Evolutionary conservation across 176 grass and related monocot genomes (phyloP).

Genomic region (Tillandsia leiboldiana): DNA sequence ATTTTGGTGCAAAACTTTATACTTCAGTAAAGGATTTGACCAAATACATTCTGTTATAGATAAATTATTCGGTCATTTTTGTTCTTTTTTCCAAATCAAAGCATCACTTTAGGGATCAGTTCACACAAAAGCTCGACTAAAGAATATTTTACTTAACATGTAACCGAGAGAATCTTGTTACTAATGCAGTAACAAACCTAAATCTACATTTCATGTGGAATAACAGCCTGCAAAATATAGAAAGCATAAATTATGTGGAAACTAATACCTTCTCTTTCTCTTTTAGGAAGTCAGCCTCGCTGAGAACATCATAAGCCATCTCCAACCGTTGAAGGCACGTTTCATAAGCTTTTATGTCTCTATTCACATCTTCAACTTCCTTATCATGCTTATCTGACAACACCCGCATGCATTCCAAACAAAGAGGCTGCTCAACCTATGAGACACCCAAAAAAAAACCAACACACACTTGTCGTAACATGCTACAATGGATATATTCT

Average conservation of each 20-base stretch:
- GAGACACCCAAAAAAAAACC: background rate
- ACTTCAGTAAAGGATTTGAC: no score
- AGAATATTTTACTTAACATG: no score
- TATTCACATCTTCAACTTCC: slow-evolving; percentile 80
- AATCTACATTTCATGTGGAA: no score
- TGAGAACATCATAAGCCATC: slow-evolving; percentile 50
- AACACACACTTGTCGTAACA: no score
- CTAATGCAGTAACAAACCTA: no score
- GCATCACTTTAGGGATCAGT: background rate
- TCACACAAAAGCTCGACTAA: no score
- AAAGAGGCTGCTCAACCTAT: slow-evolving; percentile 95
- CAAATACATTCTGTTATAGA: no score
- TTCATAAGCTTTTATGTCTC: slow-evolving; percentile 90
- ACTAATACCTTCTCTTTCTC: slow-evolving; percentile 74
- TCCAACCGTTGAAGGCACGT: slow-evolving; percentile 57
- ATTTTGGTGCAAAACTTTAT: no score
- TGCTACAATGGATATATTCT: no score
- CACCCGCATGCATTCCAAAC: slow-evolving; percentile 88
- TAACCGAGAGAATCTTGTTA: no score
- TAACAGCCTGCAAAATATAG: no score
- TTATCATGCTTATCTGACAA: slow-evolving; percentile 94
- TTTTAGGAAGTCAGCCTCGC: slow-evolving; percentile 60
- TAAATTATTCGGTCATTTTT: background rate
- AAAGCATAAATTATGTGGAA: background rate
- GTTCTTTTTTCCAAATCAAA: background rate